Evolutionary conservation across 2,329 filamentous ascomycete genomes (phyloP), one percentile per base, ranked within the genome.

Genomic region (Ophiocordyceps unilateralis): DNA sequence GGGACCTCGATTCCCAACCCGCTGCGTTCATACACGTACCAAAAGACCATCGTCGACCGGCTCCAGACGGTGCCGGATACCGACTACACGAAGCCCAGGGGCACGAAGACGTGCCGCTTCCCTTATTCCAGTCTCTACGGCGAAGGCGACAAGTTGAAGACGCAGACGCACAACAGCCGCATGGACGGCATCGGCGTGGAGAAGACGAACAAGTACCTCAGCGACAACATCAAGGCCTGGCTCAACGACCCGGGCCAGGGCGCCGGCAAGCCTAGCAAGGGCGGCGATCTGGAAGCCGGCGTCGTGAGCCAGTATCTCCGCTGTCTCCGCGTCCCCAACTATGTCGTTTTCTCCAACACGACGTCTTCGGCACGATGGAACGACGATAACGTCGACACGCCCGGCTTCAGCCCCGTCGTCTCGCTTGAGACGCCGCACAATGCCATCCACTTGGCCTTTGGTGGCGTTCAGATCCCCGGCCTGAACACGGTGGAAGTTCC

Each of bases 281-380:
- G 38, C 4, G 38, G 2, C 4, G 21, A 6, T 10, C 5, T n/a
- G 11, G 38, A 39, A 10, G 21, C 21, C 38, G 38, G 38, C 5
- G 34, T 43, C 4, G 30, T 26, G 21, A 20, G 30, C 23, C 42
- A 48, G 28, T 54, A 47, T 28, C 10, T 30, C 17, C 23, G 42
- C 2, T 58, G 52, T 24, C 50, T 60, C 19, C 26, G 51, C 2
- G 55, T 56, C 1, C 55, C 55, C 9, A 57, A 55, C 44, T 60
- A 60, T 46, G 58, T 54, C 15, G 51, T 56, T 20, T 60, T 60
- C 44, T 58, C 55, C 26, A 59, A 59, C 43, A 53, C 38, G 5
- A 50, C 46, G 1, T 58, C 56, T 1, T 43, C 46, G 17, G 40
- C 41, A 22, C 37, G 46, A 37, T 55, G 49, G 48, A 52, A 47